These are phyloP conservation scores for Westerdykella ornata DNA, from an alignment of 2,329 filamentous ascomycete species.

Conservation along the genomic window DNA sequence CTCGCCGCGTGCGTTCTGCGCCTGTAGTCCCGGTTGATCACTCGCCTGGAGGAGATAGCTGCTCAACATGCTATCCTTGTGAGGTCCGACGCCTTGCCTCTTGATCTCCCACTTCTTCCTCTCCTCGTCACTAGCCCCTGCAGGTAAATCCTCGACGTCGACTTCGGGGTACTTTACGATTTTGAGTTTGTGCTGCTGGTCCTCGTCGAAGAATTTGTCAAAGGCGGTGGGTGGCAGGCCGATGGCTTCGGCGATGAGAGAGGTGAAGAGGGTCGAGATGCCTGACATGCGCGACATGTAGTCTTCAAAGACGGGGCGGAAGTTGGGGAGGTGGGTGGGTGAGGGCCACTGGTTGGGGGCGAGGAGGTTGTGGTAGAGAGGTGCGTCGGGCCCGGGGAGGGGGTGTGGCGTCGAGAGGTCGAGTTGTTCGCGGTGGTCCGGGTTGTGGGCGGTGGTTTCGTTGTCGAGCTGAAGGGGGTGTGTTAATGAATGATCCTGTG, in stretches of 20 bases:
- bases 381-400: constrained; percentile 55
- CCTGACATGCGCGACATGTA: constrained; percentile 71
- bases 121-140: constrained; percentile 26
- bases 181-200: constrained; percentile 79
- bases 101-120: constrained; percentile 46
- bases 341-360: constrained; percentile 77
- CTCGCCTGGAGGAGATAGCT: constrained; percentile 76
- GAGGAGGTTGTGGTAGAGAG: constrained; percentile 67
- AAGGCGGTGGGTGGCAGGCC: constrained; percentile 64
- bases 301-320: constrained; percentile 61
- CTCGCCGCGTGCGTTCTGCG: constrained; percentile 67
- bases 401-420: constrained; percentile 77
- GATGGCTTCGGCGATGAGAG: constrained; percentile 78
- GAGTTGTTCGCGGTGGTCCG: constrained; percentile 80
- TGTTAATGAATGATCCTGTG: no score
- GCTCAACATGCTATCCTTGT: constrained; percentile 80
- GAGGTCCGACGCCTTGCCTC: constrained; percentile 62
- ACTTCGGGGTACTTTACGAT: constrained; percentile 78
- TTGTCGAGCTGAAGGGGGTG: constrained; percentile 45
- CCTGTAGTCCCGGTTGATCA: constrained; percentile 69
- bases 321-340: constrained; percentile 54
- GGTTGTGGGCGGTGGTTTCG: constrained; percentile 62
- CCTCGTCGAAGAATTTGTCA: constrained; percentile 65
- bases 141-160: constrained; percentile 27
- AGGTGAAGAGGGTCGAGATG: constrained; percentile 68